Percentiles rank a stretch among this genome's conserved stretches.
Conservation (phyloP, 106 monocot species). For the Dioscorea alata region DNA sequence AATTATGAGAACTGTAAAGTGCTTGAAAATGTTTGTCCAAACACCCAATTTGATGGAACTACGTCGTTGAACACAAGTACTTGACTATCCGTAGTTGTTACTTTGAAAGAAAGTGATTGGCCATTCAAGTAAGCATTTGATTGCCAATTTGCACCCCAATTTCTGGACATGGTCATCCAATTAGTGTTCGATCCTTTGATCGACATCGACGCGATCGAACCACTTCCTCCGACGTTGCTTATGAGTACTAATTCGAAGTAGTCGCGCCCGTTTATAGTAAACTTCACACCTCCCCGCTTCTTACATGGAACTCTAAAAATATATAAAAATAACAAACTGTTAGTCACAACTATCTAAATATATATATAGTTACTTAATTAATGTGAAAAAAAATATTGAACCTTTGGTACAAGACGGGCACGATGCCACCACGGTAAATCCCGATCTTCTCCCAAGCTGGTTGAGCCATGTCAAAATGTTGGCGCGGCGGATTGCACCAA, state of each 20-base stretch:
- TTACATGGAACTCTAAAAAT: constrained; percentile 41
- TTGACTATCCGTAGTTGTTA: constrained; percentile 49
- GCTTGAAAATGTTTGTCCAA: constrained; percentile 48
- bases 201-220: constrained; percentile 37
- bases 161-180: constrained; percentile 49
- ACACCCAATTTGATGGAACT: constrained; percentile 27
- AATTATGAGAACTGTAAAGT: constrained; percentile 28
- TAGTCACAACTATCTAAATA: neutral
- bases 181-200: constrained; percentile 35
- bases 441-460: constrained; percentile 63
- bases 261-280: constrained; percentile 46
- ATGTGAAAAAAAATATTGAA: neutral
- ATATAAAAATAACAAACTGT: neutral
- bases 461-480: constrained; percentile 53
- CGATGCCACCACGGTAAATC: constrained; percentile 45
- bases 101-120: constrained; percentile 46
- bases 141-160: constrained; percentile 69
- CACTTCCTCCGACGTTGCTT: constrained; percentile 48
- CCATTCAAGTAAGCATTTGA: constrained; percentile 38
- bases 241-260: constrained; percentile 63
- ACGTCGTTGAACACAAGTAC: constrained; percentile 30
- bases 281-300: constrained; percentile 44
- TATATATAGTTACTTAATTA: neutral
- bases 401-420: constrained; percentile 49
- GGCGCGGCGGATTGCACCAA: constrained; percentile 57